Base-by-base conservation (phyloP, 2,329 filamentous ascomycete species). In the Sarocladium oryzae region DNA sequence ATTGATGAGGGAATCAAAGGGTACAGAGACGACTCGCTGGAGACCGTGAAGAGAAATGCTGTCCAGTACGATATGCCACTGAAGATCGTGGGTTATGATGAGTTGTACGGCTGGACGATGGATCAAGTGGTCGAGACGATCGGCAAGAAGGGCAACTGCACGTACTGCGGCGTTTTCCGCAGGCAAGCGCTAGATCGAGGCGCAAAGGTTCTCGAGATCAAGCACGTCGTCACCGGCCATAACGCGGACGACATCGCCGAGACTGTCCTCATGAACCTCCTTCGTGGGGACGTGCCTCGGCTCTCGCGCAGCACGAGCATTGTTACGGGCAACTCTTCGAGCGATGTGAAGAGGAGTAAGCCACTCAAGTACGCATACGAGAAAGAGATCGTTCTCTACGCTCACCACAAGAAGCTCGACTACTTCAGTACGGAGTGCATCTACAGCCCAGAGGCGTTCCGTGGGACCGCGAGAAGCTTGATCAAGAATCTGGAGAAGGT, bases 401-500 rank as follows among this genome's bases (percentile, higher is more conserved):
- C 93, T 4, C 89, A 97, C 64, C 90, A 99, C 73, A 95, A 93
- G 69, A 91, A 91, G 67, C 76, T 99, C 56, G 91, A 97, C 65
- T 99, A 99, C 70, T 99, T 99, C 70, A 96, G 85, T 62, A 99
- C 93, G 0, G 93, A 99, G 70, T 99, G 93, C 74, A 90, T 99
- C 54, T 99, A 99, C 73, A 96, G 89, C 51, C 93, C 93, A 0
- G 93, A 99, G 69, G 93, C 93, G 2, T 99, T 99, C 64, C 80
- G 93, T 53, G 93, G 93, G 2, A 96, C 89, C 58, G 93, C 93
- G 2, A 81, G 93, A 56, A 88, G 85, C 23, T 71, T 99, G 53
- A 96, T 99, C 68, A 99, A 99, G 72, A 95, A 92, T 59, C 73
- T 99, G 28, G 93, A 99, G 69, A 87, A 87, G 59, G 89, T 99